Evolutionary conservation across 2,329 filamentous ascomycete genomes (phyloP), one percentile per base, ranked within the genome.

Genomic region (Diaporthe citrichinensis): DNA sequence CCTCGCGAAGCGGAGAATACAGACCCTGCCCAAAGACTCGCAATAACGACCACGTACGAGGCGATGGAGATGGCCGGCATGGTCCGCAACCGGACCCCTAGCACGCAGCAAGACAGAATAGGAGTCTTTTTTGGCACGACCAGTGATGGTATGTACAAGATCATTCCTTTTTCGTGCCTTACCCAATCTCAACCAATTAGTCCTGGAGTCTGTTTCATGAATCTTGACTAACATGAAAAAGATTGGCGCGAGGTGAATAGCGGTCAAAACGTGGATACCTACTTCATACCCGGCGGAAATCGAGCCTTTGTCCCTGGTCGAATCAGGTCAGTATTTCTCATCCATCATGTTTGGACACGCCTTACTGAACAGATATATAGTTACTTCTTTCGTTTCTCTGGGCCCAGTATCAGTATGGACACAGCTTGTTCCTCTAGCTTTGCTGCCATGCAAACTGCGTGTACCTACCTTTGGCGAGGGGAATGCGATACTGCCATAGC

Each of bases 41-140:
- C 73, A 1, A 59, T 77, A 17, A 57, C 73, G 17, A 71, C 72
- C 15, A 55, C 69, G 8, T 77, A 77, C 57, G 67, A 72, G n/a
- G 76, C 76, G 4, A 25, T 77, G 44, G 76, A 77, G 39, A 65
- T 90, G 86, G 90, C 90, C 58, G 92, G 91, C 6, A 53, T 77
- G 41, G 78, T 80, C 0, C 68, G 78, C 1, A 76, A 80, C 46
- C 44, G 71, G 6, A 82, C 79, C 0, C 71, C 78, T 1, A 79
- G 79, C 0, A 76, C 46, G 23, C 59, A 44, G 23, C 28, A 89
- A 78, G 79, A 23, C 79, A 79, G 93, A 89, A 87, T 93, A 71
- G 91, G 91, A 74, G 91, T 90, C 0, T 93, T 92, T 82, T 92
- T 92, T 78, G 91, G 91, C 72, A 89, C 91, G 80, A 92, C 91